Conservation (phyloP, 1,284 basidiomycete genomes). For the Coniferiporia weirii region DNA sequence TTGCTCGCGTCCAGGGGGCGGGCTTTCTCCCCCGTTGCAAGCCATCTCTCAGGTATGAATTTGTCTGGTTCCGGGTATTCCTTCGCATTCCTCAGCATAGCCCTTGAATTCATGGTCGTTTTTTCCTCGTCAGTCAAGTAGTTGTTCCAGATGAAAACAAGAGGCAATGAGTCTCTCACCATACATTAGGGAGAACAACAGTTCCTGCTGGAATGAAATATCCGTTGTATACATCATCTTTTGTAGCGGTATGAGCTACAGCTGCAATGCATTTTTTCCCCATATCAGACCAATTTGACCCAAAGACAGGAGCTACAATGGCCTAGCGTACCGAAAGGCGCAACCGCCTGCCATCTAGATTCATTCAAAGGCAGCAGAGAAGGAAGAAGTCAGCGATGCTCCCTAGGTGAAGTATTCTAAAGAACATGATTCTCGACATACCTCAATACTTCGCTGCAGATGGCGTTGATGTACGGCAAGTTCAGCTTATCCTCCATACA, state of each 20-base stretch:
- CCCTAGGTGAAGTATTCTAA: too few species aligned
- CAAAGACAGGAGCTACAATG: too few species aligned
- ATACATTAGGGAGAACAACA: constrained; percentile 20
- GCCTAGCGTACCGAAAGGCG: not conserved
- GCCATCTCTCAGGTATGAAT: constrained; percentile 26
- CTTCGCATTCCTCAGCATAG: constrained; percentile 23
- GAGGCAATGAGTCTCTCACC: constrained; percentile 11
- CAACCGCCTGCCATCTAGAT: not conserved
- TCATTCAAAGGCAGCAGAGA: too few species aligned
- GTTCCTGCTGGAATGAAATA: constrained; percentile 20
- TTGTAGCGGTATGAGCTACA: constrained; percentile 9
- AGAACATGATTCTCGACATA: not conserved
- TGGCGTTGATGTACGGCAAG: not conserved
- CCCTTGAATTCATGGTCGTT: constrained; percentile 18
- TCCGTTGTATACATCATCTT: constrained; percentile 20
- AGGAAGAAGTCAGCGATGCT: not conserved
- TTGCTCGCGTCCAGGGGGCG: not conserved
- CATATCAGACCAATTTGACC: not conserved
- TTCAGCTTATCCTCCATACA: not conserved
- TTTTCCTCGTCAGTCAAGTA: not conserved
- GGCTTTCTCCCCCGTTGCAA: not conserved
- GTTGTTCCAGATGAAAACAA: too few species aligned
- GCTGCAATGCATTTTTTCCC: not conserved
- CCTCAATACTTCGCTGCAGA: constrained; percentile 3
- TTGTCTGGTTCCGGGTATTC: constrained; percentile 23